A percentile compares a stretch with the other conserved stretches of the same genome.
Conservation (phyloP, 2,329 filamentous ascomycete genomes). For the Neonectria punicea region DNA sequence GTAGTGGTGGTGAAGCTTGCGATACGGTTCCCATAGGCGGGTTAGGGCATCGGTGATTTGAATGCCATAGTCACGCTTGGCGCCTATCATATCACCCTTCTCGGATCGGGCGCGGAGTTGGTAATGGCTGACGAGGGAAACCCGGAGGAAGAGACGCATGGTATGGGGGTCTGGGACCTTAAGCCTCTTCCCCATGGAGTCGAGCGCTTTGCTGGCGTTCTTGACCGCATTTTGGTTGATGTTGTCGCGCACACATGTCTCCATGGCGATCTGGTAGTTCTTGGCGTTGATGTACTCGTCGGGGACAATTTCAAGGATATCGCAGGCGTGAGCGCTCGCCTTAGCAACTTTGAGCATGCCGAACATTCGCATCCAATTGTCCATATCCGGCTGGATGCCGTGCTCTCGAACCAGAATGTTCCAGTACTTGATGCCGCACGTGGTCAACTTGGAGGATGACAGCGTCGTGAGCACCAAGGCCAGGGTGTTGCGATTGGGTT, state of each 20-base stretch:
- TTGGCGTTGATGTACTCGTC: constrained; percentile 54
- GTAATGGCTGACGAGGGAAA: constrained; percentile 61
- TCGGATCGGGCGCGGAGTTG: constrained; percentile 48
- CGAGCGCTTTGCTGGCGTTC: constrained; percentile 72
- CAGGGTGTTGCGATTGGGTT: constrained; percentile 68
- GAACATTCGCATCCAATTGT: constrained; percentile 77
- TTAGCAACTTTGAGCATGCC: constrained; percentile 73
- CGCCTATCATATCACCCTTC: constrained; percentile 45
- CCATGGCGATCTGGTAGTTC: constrained; percentile 78
- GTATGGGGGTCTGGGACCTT: constrained; percentile 60
- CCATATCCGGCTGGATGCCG: constrained; percentile 74
- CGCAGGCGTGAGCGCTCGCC: constrained; percentile 69
- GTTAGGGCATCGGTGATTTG: constrained; percentile 63
- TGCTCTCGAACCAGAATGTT: constrained; percentile 70
- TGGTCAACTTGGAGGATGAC: constrained; percentile 66
- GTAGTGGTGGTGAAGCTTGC: constrained; percentile 50
- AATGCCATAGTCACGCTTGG: constrained; percentile 57
- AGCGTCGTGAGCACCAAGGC: constrained; percentile 76
- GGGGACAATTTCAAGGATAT: constrained; percentile 68
- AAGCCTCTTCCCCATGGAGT: constrained; percentile 64
- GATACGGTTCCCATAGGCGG: constrained; percentile 62
- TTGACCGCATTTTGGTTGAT: constrained; percentile 76
- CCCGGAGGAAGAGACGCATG: constrained; percentile 66
- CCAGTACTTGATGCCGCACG: constrained; percentile 82
- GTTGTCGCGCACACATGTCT: constrained; percentile 78